phyloP scores from a whole-genome alignment of 1,284 basidiomycete species.

The Boletus smithii region DNA sequence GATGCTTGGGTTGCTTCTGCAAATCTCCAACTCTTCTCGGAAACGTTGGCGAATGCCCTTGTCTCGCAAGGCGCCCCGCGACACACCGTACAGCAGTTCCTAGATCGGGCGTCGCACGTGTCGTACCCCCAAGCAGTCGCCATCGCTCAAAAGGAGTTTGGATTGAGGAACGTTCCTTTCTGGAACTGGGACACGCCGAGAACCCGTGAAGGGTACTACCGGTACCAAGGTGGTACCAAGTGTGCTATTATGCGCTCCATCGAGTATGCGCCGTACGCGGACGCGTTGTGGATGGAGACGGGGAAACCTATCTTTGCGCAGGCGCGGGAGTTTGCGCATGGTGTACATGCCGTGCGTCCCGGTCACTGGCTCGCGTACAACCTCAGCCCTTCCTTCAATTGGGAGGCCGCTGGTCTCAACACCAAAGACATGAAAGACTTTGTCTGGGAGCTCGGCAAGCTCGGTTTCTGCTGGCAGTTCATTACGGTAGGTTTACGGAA shows the following conservation, averaged over 20 bases:
- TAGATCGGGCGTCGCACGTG: slow-evolving; percentile 56
- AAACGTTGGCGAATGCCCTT: slow-evolving; percentile 73
- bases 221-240: slow-evolving; percentile 95
- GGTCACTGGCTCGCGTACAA: slow-evolving; percentile 96
- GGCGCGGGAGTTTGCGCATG: slow-evolving; percentile 89
- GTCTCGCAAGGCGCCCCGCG: slow-evolving; percentile 55
- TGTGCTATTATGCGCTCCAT: slow-evolving; percentile 91
- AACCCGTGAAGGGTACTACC: slow-evolving; percentile 94
- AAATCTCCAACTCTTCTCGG: slow-evolving; percentile 76
- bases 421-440: slow-evolving; percentile 86
- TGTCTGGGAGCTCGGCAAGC: slow-evolving; percentile 91
- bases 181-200: slow-evolving; percentile 96
- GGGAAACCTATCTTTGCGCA: slow-evolving; percentile 94
- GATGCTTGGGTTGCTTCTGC: slow-evolving; percentile 83
- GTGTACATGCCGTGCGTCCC: slow-evolving; percentile 79
- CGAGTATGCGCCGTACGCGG: slow-evolving; percentile 92
- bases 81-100: slow-evolving; percentile 54
- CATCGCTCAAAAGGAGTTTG: slow-evolving; percentile 80
- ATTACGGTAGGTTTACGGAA: slow-evolving; percentile 71
- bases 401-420: slow-evolving; percentile 87
- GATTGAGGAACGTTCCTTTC: slow-evolving; percentile 67
- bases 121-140: slow-evolving; percentile 71
- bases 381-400: slow-evolving; percentile 89
- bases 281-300: slow-evolving; percentile 97
- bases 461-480: slow-evolving; percentile 97